Evolutionary conservation across 2,329 filamentous ascomycete species (phyloP).

Genomic region (Ilyonectria sp.): DNA sequence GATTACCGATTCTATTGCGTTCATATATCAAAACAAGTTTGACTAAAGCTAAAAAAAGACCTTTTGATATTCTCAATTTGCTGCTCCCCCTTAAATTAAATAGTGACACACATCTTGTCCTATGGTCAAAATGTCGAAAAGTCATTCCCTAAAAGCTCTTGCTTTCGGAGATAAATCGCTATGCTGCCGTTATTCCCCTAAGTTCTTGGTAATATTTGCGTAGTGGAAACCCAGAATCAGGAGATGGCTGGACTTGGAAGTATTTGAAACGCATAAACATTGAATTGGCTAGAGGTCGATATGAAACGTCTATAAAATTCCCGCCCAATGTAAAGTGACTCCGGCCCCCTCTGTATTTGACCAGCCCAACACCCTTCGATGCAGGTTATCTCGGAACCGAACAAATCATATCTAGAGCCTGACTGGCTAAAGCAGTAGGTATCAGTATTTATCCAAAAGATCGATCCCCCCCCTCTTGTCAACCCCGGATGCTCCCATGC

Average conservation of each 20-base stretch:
- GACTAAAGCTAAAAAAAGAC: no score
- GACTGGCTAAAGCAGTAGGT: slow-evolving; percentile 18
- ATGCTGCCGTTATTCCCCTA: neutral
- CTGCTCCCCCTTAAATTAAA: no score
- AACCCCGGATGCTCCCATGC: slow-evolving; percentile 28
- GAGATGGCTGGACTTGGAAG: neutral
- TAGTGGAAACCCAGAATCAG: neutral
- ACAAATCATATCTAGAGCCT: slow-evolving; percentile 20
- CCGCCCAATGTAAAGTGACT: slow-evolving; percentile 34
- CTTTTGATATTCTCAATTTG: no score
- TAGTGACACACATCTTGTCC: no score
- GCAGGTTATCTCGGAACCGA: slow-evolving; percentile 25
- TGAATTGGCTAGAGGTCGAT: slow-evolving; percentile 37
- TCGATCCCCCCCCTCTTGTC: slow-evolving; percentile 21
- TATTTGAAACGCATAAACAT: slow-evolving; percentile 15
- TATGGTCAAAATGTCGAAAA: no score
- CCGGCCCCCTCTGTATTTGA: slow-evolving; percentile 28
- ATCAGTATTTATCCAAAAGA: slow-evolving; percentile 31
- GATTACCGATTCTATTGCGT: no score
- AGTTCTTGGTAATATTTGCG: neutral
- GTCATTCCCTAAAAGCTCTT: no score
- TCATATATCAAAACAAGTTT: no score
- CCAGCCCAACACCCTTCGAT: slow-evolving; percentile 31
- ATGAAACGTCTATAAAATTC: slow-evolving; percentile 34
- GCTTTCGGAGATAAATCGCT: no score